Conservation (phyloP, 2,329 filamentous ascomycete genomes). For the Fusarium sp. region DNA sequence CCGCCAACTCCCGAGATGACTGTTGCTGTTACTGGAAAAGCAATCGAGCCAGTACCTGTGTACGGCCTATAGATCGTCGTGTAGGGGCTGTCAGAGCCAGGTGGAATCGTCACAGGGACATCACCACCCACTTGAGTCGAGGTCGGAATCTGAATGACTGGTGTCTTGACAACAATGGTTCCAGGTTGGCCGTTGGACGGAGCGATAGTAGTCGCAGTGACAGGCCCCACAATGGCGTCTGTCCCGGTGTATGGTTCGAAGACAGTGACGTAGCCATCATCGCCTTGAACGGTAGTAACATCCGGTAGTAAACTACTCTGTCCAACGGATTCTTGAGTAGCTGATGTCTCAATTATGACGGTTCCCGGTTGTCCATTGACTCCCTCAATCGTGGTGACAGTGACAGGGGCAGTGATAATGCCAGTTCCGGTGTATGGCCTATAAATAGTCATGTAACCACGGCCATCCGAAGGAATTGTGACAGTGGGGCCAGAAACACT, state of each 20-base stretch:
- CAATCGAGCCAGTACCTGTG: background rate
- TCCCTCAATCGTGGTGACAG: slow-evolving; percentile 26
- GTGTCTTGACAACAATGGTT: slow-evolving; percentile 20
- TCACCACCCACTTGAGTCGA: background rate
- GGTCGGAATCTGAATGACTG: background rate
- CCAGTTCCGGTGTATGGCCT: slow-evolving; percentile 30
- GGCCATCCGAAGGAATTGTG: slow-evolving; percentile 12
- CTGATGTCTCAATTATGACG: slow-evolving; percentile 31
- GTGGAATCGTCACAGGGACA: background rate
- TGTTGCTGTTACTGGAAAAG: background rate
- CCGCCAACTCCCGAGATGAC: slow-evolving; percentile 1
- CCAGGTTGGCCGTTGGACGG: slow-evolving; percentile 1
- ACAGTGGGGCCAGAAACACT: slow-evolving; percentile 8
- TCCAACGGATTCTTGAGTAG: background rate
- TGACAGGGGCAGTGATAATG: slow-evolving; percentile 24
- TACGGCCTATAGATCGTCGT: background rate
- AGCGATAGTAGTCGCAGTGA: slow-evolving; percentile 19
- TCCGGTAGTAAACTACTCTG: background rate
- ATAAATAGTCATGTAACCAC: slow-evolving; percentile 29
- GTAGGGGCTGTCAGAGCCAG: background rate
- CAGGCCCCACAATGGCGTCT: slow-evolving; percentile 1
- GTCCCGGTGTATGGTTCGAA: slow-evolving; percentile 25
- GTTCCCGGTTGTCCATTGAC: slow-evolving; percentile 19
- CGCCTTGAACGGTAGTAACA: slow-evolving; percentile 10
- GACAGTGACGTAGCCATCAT: slow-evolving; percentile 22